Evolutionary conservation across 1,284 basidiomycete genomes (phyloP), one percentile per base, ranked within the genome.

Genomic region (Ceratobasidium sp.): DNA sequence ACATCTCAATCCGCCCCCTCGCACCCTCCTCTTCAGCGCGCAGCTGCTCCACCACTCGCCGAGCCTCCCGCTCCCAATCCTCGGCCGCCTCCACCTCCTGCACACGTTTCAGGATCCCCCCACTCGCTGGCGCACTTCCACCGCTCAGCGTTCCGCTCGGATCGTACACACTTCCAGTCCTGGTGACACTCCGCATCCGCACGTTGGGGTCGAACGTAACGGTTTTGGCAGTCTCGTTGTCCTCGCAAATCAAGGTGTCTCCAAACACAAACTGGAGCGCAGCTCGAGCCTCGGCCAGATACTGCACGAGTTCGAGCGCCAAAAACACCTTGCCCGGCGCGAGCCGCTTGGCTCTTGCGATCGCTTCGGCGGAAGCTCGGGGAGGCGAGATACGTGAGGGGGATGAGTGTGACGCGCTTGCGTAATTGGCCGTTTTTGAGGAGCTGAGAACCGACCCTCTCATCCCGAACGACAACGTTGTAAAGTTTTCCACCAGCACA

Each of bases 221-320:
- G 0, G 88, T 87, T 83, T 97, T 96, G 8, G 98, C 98, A 0
- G 96, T 90, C 41, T 93, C 92, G 3, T 96, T 91, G 83, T 98
- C 96, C 60, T 93, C 91, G 83, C 97, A 99, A 82, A 99, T 92
- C 79, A 99, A 89, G 0, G 95, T 96, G 83, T 96, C 93, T 76
- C 95, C 94, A 84, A 99, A 99, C 10, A 98, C 97, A 84, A 93
- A 99, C 50, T 93, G 88, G 91, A 99, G 97, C 10, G 98, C 98
- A 48, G 90, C 91, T 18, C 91, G 88, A 33, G 99, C 94, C 71
- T 97, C 94, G 3, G 91, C 86, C n/a, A 92, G 88, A 84, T 95
- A 98, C 6, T 93, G 92, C 38, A 99, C 91, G 5, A 99, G 89
- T 30, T 93, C 93, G 33, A 99, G 88, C 0, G 98, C 98, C 20